Evolutionary conservation across 768 basidiomycete species (phyloP).

Genomic region (Hericium rajendrae): DNA sequence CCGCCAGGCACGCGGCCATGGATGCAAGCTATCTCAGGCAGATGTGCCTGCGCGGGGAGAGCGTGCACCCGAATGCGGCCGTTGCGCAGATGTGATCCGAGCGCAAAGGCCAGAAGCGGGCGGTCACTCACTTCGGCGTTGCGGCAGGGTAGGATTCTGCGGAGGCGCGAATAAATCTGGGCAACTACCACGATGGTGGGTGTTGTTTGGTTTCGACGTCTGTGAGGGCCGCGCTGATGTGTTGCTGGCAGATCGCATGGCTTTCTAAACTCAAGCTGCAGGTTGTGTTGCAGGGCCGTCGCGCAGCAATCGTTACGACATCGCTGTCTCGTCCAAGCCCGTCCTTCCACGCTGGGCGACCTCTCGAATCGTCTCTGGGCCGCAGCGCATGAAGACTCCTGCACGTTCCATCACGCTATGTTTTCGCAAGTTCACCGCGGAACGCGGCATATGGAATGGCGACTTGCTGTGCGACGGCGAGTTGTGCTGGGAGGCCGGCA

Average conservation of each 20-base stretch:
- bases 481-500: constrained; percentile 57
- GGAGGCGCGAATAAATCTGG: constrained; percentile 87
- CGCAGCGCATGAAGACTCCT: constrained; percentile 45
- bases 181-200: constrained; percentile 65
- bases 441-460: constrained; percentile 80
- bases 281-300: constrained; percentile 71
- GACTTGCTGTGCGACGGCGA: constrained; percentile 79
- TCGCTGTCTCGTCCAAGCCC: constrained; percentile 91
- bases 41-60: constrained; percentile 93
- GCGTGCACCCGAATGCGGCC: constrained; percentile 64
- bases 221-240: background rate
- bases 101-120: constrained; percentile 57
- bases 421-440: constrained; percentile 87
- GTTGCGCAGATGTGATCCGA: constrained; percentile 92
- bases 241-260: constrained; percentile 3
- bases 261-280: constrained; percentile 61
- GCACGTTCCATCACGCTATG: constrained; percentile 86
- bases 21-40: constrained; percentile 86
- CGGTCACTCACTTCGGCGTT: constrained; percentile 54
- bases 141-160: constrained; percentile 86
- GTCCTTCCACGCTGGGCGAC: constrained; percentile 82
- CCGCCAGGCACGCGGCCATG: constrained; percentile 52
- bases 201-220: background rate
- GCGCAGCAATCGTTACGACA: constrained; percentile 56
- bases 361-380: constrained; percentile 38